phyloP scores from a whole-genome alignment of 129 eudicot genomes.

The Flaveria robusta region DNA sequence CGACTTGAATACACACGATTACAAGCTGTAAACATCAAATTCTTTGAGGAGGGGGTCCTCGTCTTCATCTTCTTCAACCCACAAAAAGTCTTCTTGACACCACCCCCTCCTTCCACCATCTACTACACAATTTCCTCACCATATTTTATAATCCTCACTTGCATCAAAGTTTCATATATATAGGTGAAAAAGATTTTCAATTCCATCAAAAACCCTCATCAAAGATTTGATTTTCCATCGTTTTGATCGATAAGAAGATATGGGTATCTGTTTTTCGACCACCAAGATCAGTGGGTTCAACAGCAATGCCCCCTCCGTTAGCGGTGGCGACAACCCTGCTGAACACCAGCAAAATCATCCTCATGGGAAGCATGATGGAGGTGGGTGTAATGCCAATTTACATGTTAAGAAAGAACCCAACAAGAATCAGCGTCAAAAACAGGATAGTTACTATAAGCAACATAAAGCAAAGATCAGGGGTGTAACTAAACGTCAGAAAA shows the following conservation, averaged over 20 bases:
- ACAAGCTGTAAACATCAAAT: too few species aligned
- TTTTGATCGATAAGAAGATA: conserved; percentile 23
- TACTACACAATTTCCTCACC: conserved; percentile 50
- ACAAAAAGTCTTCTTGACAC: too few species aligned
- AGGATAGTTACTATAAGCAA: conserved; percentile 14
- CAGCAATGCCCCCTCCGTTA: conserved; percentile 48
- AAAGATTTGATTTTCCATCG: conserved; percentile 18
- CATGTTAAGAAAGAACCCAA: too few species aligned
- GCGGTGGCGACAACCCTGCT: too few species aligned
- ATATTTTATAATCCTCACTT: conserved; percentile 20
- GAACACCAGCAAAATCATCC: too few species aligned
- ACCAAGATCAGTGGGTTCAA: conserved; percentile 58
- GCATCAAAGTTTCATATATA: too few species aligned
- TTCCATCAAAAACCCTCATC: conserved; percentile 27
- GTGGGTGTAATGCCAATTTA: too few species aligned
- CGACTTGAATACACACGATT: conserved; percentile 18
- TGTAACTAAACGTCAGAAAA: conserved; percentile 46
- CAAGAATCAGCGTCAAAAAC: conserved; percentile 28
- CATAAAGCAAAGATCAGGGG: conserved; percentile 29
- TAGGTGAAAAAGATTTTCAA: too few species aligned
- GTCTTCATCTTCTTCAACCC: too few species aligned
- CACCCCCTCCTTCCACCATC: too few species aligned
- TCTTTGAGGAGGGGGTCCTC: too few species aligned
- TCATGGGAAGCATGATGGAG: too few species aligned
- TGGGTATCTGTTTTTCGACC: conserved; percentile 76